Evolutionary conservation across 805 yeast genomes (phyloP).

Genomic region (Scheffersomyces stipitis): DNA sequence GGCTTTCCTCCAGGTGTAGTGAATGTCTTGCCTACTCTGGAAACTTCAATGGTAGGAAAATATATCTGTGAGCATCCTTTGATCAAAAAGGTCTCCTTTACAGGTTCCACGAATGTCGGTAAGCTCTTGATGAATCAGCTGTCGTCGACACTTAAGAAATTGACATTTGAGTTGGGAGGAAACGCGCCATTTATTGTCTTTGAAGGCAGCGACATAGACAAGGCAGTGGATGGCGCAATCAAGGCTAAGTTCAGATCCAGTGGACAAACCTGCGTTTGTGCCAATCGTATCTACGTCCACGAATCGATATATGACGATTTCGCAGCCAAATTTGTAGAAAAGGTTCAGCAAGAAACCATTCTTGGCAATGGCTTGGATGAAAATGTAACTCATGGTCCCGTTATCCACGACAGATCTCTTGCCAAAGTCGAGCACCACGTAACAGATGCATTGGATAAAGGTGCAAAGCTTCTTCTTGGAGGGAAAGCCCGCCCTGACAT

Average conservation of each 20-base stretch:
- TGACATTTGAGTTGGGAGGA: conserved; percentile 76
- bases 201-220: conserved; percentile 67
- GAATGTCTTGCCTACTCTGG: conserved; percentile 57
- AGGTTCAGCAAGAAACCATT: conserved; percentile 34
- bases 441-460: conserved; percentile 62
- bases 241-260: conserved; percentile 71
- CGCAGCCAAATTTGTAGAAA: conserved; percentile 45
- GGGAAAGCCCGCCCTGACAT: conserved; percentile 54
- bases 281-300: conserved; percentile 70
- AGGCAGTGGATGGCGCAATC: conserved; percentile 65
- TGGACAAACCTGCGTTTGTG: conserved; percentile 84
- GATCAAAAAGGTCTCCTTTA: conserved; percentile 70
- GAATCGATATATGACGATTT: conserved; percentile 63
- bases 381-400: conserved; percentile 72
- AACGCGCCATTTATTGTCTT: conserved; percentile 78
- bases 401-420: conserved; percentile 63
- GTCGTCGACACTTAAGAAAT: conserved; percentile 62
- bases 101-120: conserved; percentile 78
- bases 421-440: conserved; percentile 62
- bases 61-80: conserved; percentile 47
- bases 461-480: conserved; percentile 64
- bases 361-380: conserved; percentile 64
- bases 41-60: conserved; percentile 51
- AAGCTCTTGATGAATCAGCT: conserved; percentile 64
- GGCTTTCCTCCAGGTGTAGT: conserved; percentile 72